phyloP scores from a whole-genome alignment of 768 basidiomycete species.

The Grammothele lineata region DNA sequence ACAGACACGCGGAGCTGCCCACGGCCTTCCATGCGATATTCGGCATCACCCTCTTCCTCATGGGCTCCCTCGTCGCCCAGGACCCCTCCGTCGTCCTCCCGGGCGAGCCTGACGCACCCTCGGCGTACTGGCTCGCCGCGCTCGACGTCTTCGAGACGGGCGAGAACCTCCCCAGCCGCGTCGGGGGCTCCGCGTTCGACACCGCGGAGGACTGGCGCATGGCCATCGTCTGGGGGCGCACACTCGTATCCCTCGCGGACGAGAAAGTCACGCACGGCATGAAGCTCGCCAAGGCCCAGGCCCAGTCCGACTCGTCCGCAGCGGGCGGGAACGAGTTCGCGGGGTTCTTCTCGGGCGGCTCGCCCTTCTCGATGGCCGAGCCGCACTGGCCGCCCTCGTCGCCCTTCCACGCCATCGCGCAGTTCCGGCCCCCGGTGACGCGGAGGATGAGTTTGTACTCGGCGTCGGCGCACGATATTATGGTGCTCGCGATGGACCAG shows the following conservation, averaged over 20 bases:
- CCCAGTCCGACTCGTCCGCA: slow-evolving; percentile 6
- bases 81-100: slow-evolving; percentile 44
- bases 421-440: slow-evolving; percentile 46
- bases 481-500: slow-evolving; percentile 63
- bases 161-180: slow-evolving; percentile 51
- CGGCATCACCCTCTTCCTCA: slow-evolving; percentile 59
- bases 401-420: slow-evolving; percentile 46
- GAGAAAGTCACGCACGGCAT: slow-evolving; percentile 29
- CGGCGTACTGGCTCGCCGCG: slow-evolving; percentile 63
- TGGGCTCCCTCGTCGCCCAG: slow-evolving; percentile 57
- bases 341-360: slow-evolving; percentile 8
- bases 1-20: slow-evolving; percentile 40
- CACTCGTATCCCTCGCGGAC: slow-evolving; percentile 56
- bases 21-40: slow-evolving; percentile 66
- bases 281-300: slow-evolving; percentile 9
- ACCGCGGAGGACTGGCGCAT: slow-evolving; percentile 62
- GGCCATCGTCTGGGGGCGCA: slow-evolving; percentile 64
- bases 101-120: slow-evolving; percentile 49
- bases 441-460: slow-evolving; percentile 41
- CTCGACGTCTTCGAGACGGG: slow-evolving; percentile 70
- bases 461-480: slow-evolving; percentile 44
- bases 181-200: slow-evolving; percentile 9
- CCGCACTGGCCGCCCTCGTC: slow-evolving; percentile 50
- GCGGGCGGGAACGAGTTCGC: slow-evolving; percentile 5
- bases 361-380: slow-evolving; percentile 25